phyloP scores from a whole-genome alignment of 1,284 basidiomycete species.

The Porodaedalea pini region DNA sequence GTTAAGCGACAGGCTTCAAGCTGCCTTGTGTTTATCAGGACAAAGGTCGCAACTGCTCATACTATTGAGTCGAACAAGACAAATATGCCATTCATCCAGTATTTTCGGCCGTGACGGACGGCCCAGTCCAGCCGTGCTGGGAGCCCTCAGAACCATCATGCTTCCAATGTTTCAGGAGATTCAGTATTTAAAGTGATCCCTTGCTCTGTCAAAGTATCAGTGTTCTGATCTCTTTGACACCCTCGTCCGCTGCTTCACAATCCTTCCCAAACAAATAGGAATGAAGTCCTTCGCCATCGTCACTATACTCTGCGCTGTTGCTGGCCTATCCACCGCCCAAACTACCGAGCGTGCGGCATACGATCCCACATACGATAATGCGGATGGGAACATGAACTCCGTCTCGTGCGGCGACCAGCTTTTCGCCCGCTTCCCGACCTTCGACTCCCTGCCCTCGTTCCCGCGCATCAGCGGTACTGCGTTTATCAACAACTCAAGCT shows the following conservation, averaged over 20 bases:
- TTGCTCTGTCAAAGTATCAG: not conserved
- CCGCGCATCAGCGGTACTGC: constrained; percentile 46
- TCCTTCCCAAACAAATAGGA: not conserved
- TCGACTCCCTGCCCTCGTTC: constrained; percentile 45
- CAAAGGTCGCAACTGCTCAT: no score
- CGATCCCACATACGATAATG: constrained; percentile 41
- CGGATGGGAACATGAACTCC: constrained; percentile 29
- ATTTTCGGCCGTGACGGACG: no score
- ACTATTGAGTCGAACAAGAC: no score
- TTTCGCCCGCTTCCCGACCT: constrained; percentile 40
- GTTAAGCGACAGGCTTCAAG: no score
- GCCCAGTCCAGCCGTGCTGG: no score
- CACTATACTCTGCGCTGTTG: constrained; percentile 26
- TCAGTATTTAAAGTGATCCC: no score
- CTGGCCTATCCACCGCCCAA: constrained; percentile 23
- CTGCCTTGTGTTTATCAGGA: no score
- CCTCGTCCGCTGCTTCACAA: not conserved
- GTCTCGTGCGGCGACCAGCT: constrained; percentile 51
- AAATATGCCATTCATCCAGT: no score
- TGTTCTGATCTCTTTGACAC: no score
- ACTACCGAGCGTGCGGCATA: constrained; percentile 33
- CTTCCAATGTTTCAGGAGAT: no score
- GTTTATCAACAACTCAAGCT: constrained; percentile 40
- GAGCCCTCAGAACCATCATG: no score
- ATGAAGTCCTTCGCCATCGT: constrained; percentile 11